A percentile compares a stretch with the other conserved stretches of the same genome.
Conservation (phyloP, 768 basidiomycete species). For the Phlebiopsis flavidoalba region DNA sequence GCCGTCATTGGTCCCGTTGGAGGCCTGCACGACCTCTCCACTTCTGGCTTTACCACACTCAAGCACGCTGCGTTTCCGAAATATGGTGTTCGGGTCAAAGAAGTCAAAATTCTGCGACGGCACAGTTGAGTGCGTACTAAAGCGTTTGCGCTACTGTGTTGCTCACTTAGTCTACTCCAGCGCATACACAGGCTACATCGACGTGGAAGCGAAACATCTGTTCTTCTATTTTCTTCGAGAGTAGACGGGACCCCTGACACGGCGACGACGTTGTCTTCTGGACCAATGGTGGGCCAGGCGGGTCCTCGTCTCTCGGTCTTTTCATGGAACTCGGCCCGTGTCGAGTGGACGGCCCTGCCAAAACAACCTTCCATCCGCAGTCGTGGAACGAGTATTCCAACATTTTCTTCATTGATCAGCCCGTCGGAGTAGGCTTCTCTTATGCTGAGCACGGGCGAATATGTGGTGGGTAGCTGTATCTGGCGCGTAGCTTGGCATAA, state of each 20-base stretch:
- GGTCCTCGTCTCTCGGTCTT: slow-evolving; percentile 25
- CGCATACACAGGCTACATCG: slow-evolving; percentile 68
- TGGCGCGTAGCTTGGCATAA: not conserved
- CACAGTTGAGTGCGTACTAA: slow-evolving; percentile 19
- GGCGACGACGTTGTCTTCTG: slow-evolving; percentile 29
- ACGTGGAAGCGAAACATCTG: slow-evolving; percentile 49
- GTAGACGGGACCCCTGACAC: slow-evolving; percentile 28
- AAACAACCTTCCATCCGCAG: slow-evolving; percentile 47
- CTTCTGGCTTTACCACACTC: slow-evolving; percentile 32
- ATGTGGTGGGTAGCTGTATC: slow-evolving; percentile 33
- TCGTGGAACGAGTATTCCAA: slow-evolving; percentile 64
- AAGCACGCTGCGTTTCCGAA: slow-evolving; percentile 41
- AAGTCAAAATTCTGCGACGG: slow-evolving; percentile 33
- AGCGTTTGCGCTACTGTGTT: not conserved
- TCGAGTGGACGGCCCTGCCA: slow-evolving; percentile 43
- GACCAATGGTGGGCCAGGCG: slow-evolving; percentile 30
- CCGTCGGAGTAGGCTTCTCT: slow-evolving; percentile 28
- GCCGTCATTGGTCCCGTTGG: slow-evolving; percentile 18
- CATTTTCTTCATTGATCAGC: slow-evolving; percentile 40
- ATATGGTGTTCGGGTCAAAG: slow-evolving; percentile 39
- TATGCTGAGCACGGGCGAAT: slow-evolving; percentile 50
- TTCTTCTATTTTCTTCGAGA: slow-evolving; percentile 48
- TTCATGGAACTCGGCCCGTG: slow-evolving; percentile 65
- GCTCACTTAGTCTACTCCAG: slow-evolving; percentile 24
- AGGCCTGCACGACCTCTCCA: slow-evolving; percentile 19